Percentiles rank a stretch among this genome's conserved stretches.
These are phyloP conservation scores for Acanthamoeba rhysodes DNA, from an alignment of 208 protist genomes.

Conservation along the genomic window DNA sequence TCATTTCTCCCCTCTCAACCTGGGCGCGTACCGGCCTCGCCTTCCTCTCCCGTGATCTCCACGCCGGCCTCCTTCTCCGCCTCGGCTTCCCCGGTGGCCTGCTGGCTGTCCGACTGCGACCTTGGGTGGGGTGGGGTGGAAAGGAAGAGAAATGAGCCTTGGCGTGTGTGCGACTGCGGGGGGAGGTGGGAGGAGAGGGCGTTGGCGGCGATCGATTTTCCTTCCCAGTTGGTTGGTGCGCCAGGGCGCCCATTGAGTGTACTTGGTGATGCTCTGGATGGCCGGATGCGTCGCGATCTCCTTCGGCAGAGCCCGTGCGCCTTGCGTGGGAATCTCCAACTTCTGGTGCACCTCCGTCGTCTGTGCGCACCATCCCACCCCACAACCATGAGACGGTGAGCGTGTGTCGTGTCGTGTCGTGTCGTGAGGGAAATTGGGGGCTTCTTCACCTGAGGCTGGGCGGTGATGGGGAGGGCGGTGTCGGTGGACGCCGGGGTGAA, in stretches of 20 bases:
- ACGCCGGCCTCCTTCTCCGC: background rate
- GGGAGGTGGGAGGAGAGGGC: background rate
- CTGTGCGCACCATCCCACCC: background rate
- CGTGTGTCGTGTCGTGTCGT: too few species aligned
- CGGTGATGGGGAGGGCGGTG: background rate
- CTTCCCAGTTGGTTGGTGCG: background rate
- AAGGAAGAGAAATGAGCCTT: too few species aligned
- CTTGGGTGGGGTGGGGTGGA: background rate
- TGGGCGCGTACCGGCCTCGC: too few species aligned
- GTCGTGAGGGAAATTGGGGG: too few species aligned
- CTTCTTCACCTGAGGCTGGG: background rate
- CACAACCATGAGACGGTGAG: too few species aligned
- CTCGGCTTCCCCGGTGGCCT: background rate
- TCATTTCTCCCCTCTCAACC: too few species aligned
- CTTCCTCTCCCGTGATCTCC: background rate
- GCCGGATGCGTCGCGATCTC: conserved; percentile 43
- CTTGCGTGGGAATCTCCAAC: conserved; percentile 41
- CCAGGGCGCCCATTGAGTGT: background rate
- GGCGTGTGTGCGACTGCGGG: too few species aligned
- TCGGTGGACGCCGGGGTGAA: background rate
- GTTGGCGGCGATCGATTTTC: background rate
- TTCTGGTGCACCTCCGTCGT: conserved; percentile 3
- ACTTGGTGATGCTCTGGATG: conserved; percentile 55
- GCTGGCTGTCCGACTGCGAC: background rate
- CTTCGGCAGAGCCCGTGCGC: conserved; percentile 43